Conservation (phyloP, 169 alveolate species). For the Miamiensis avidus region DNA sequence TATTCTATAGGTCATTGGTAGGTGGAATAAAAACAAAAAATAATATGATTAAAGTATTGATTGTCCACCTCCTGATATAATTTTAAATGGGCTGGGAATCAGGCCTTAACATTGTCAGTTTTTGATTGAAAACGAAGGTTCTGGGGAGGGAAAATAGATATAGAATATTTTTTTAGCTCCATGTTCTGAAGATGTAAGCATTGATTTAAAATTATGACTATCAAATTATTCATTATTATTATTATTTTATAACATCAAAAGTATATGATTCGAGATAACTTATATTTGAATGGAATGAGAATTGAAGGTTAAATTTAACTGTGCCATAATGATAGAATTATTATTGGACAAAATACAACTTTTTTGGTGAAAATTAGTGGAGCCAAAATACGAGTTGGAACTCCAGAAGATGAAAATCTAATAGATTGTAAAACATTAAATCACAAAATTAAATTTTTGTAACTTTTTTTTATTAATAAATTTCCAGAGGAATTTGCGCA, state of each 20-base stretch:
- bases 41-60: neutral
- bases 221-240: too few species aligned
- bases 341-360: neutral
- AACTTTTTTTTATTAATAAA: too few species aligned
- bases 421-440: too few species aligned
- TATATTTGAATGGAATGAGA: neutral
- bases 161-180: too few species aligned
- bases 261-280: neutral
- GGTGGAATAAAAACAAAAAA: neutral
- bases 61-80: neutral
- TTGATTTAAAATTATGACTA: too few species aligned
- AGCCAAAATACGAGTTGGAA: neutral
- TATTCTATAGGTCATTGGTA: too few species aligned
- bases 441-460: too few species aligned
- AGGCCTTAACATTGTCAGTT: neutral
- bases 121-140: neutral
- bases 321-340: neutral
- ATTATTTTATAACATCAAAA: too few species aligned
- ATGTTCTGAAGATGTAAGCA: too few species aligned
- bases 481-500: neutral
- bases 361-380: neutral
- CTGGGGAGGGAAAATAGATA: too few species aligned
- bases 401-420: neutral
- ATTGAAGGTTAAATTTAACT: neutral
- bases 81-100: neutral